Percentiles rank a stretch among this genome's conserved stretches.
phyloP scores from a whole-genome alignment of 164 flowering plant genomes.

The Warburgia ugandensis region DNA sequence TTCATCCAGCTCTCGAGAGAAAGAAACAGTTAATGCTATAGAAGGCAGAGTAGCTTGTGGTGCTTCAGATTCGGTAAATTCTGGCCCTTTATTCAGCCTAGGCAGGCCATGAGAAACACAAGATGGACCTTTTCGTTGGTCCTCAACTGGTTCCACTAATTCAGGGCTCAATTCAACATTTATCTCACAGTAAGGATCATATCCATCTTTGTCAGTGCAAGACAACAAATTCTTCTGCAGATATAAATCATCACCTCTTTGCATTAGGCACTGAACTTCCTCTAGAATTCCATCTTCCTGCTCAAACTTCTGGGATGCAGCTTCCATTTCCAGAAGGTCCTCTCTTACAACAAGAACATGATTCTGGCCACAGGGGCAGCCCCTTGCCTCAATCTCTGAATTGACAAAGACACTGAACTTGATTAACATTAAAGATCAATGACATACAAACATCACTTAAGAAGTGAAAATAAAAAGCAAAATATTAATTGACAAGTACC shows the following conservation, averaged over 20 bases:
- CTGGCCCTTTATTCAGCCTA: background rate
- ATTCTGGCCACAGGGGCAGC: conserved; percentile 51
- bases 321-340: conserved; percentile 68
- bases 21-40: conserved; percentile 28
- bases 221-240: conserved; percentile 24
- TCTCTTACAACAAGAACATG: conserved; percentile 51
- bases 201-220: conserved; percentile 37
- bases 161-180: conserved; percentile 24
- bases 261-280: conserved; percentile 30
- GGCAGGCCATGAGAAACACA: conserved; percentile 6
- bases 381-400: conserved; percentile 43
- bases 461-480: too few species aligned
- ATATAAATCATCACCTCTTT: conserved; percentile 29
- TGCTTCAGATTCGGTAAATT: conserved; percentile 13
- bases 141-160: conserved; percentile 2
- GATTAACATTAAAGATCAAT: background rate
- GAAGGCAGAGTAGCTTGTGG: conserved; percentile 25
- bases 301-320: conserved; percentile 76
- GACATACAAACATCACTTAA: background rate
- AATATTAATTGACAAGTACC: conserved; percentile 31
- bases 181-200: conserved; percentile 65
- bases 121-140: conserved; percentile 13
- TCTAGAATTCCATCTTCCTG: conserved; percentile 37
- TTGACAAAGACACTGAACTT: background rate
- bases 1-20: conserved; percentile 14